Percentiles rank a stretch among this genome's conserved stretches.
phyloP scores from a whole-genome alignment of 331 rosid genomes.

The Quercus lobata region DNA sequence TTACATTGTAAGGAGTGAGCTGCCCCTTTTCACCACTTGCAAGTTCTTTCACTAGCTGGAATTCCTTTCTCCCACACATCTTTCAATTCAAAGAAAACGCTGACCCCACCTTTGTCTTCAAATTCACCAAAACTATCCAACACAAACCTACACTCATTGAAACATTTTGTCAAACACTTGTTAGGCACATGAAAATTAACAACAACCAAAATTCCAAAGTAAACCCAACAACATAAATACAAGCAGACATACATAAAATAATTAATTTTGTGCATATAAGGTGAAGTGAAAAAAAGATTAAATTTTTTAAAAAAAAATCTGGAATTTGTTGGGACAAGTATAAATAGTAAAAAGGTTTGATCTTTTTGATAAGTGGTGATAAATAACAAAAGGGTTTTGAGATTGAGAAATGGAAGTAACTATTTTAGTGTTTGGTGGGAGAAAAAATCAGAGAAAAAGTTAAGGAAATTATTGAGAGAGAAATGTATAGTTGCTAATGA shows the following conservation, averaged over 20 bases:
- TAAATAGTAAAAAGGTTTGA: background rate
- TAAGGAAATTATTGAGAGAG: no score
- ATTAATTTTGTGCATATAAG: no score
- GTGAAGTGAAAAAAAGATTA: no score
- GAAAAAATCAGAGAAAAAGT: no score
- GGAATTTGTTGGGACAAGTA: background rate
- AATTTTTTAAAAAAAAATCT: no score
- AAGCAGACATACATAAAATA: no score
- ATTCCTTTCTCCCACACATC: slow-evolving; percentile 68
- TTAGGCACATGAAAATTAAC: background rate
- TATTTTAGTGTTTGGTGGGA: no score
- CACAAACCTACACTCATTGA: slow-evolving; percentile 4
- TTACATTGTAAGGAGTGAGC: slow-evolving; percentile 62
- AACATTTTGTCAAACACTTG: slow-evolving; percentile 9
- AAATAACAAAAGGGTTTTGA: no score
- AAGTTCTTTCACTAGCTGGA: slow-evolving; percentile 65
- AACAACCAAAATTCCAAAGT: no score
- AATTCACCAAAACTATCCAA: background rate
- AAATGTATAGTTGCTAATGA: no score
- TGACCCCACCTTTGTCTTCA: background rate
- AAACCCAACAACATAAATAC: no score
- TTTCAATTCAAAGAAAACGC: background rate
- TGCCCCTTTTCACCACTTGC: slow-evolving; percentile 58
- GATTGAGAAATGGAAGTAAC: no score
- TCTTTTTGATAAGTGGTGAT: background rate